A percentile compares a stretch with the other conserved stretches of the same genome.
phyloP scores from a whole-genome alignment of 176 grass and related monocot genomes.

The Triticum timopheevii region DNA sequence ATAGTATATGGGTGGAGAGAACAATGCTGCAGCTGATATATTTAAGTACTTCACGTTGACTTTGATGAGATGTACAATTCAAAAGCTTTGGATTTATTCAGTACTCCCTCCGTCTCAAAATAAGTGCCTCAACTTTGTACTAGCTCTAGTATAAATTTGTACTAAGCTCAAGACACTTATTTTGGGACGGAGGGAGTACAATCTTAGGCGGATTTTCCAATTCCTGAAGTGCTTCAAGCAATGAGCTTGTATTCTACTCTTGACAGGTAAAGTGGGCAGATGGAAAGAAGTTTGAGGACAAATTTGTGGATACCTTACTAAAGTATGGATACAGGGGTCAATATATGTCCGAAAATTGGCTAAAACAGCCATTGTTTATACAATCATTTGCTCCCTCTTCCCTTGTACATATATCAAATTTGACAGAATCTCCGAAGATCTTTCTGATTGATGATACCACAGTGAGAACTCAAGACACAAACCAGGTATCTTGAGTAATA shows the following conservation, averaged over 20 bases:
- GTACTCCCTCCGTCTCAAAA: too few relatives aligned
- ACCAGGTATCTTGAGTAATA: conserved; percentile 59
- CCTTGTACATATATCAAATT: conserved; percentile 74
- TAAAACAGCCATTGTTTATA: conserved; percentile 91
- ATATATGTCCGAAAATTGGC: conserved; percentile 90
- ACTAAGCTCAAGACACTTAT: too few relatives aligned
- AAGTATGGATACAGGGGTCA: conserved; percentile 82
- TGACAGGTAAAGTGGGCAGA: conserved; percentile 80
- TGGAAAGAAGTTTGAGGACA: conserved; percentile 92
- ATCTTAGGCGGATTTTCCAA: conserved; percentile 2
- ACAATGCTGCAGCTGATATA: neutral
- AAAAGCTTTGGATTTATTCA: neutral
- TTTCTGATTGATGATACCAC: conserved; percentile 69
- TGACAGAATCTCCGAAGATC: conserved; percentile 82
- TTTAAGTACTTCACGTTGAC: conserved; percentile 10
- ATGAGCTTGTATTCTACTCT: conserved; percentile 36
- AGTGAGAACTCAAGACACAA: conserved; percentile 88
- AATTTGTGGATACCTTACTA: conserved; percentile 78
- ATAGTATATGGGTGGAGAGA: neutral
- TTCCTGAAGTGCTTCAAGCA: conserved; percentile 19
- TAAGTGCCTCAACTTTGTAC: too few relatives aligned
- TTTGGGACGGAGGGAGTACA: too few relatives aligned
- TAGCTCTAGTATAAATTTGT: too few relatives aligned
- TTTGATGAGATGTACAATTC: conserved; percentile 3
- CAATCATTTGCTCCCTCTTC: conserved; percentile 94